Evolutionary conservation across 2,329 filamentous ascomycete species (phyloP).

Genomic region (Xylaria sp.): DNA sequence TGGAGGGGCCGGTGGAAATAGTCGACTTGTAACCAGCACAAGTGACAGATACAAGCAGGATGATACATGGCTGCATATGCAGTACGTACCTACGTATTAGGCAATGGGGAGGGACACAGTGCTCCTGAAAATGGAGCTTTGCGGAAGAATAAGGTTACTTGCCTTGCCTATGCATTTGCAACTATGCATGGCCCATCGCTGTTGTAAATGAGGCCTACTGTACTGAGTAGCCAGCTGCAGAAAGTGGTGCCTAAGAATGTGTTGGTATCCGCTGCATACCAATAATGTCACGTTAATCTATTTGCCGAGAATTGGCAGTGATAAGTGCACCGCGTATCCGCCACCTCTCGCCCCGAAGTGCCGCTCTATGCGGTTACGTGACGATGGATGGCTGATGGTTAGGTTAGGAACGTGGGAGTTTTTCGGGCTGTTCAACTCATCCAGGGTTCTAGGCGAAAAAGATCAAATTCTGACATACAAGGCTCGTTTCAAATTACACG

Average conservation of each 20-base stretch:
- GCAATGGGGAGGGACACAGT: constrained; percentile 26
- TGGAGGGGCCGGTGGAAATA: constrained; percentile 7
- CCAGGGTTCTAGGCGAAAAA: constrained; percentile 5
- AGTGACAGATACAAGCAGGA: constrained; percentile 1
- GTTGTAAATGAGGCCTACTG: constrained; percentile 25
- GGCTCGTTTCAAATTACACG: constrained; percentile 17
- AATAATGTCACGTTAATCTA: constrained; percentile 36
- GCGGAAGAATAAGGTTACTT: constrained; percentile 37
- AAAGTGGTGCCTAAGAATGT: constrained; percentile 8
- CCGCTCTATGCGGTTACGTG: constrained; percentile 29
- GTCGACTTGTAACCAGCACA: constrained; percentile 5
- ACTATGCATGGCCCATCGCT: constrained; percentile 26
- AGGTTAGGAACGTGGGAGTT: constrained; percentile 9
- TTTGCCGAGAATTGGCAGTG: constrained; percentile 34
- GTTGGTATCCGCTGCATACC: constrained; percentile 18
- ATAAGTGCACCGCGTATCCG: constrained; percentile 28
- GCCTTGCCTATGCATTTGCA: constrained; percentile 39
- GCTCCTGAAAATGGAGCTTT: constrained; percentile 25
- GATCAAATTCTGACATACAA: constrained; percentile 14
- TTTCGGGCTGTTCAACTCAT: constrained; percentile 3
- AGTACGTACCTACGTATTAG: not conserved
- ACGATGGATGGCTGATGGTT: constrained; percentile 6
- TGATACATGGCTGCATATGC: not conserved
- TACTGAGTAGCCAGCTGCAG: constrained; percentile 11
- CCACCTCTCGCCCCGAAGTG: constrained; percentile 36